phyloP scores from a whole-genome alignment of 495 filamentous ascomycete species.

The Evansstolkia leycettana region DNA sequence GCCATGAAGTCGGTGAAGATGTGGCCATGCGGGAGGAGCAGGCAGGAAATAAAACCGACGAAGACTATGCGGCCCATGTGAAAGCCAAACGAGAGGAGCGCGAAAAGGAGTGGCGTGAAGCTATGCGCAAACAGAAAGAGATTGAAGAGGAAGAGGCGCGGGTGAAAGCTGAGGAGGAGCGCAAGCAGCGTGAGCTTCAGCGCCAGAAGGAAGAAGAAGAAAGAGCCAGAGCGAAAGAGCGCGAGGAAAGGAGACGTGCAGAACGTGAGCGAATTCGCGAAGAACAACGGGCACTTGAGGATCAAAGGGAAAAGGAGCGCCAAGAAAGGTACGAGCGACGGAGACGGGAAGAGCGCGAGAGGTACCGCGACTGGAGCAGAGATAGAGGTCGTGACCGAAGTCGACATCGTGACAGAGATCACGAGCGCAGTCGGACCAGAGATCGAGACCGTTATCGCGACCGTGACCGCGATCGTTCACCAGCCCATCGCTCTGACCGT shows the following conservation, averaged over 20 bases:
- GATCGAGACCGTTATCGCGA: conserved; percentile 23
- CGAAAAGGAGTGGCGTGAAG: conserved; percentile 51
- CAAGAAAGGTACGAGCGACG: conserved; percentile 40
- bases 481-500: conserved; percentile 25
- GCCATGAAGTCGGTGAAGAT: conserved; percentile 63
- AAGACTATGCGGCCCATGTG: conserved; percentile 64
- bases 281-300: conserved; percentile 35
- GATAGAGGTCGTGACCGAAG: conserved; percentile 23
- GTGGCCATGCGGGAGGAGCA: conserved; percentile 53
- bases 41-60: conserved; percentile 68
- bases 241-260: conserved; percentile 42
- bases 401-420: conserved; percentile 30
- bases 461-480: conserved; percentile 20
- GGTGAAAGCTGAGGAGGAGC: conserved; percentile 49
- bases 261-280: conserved; percentile 43
- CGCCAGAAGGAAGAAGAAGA: conserved; percentile 46
- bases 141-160: conserved; percentile 56
- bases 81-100: conserved; percentile 52
- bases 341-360: conserved; percentile 31
- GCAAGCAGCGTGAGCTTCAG: conserved; percentile 54
- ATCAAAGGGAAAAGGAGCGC: conserved; percentile 41
- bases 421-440: conserved; percentile 23
- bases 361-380: conserved; percentile 20
- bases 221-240: conserved; percentile 31
- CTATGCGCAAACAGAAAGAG: conserved; percentile 47